These are phyloP conservation scores for Tetrapisispora taiwanensis DNA, from an alignment of 805 yeast genomes.

Conservation along the genomic window DNA sequence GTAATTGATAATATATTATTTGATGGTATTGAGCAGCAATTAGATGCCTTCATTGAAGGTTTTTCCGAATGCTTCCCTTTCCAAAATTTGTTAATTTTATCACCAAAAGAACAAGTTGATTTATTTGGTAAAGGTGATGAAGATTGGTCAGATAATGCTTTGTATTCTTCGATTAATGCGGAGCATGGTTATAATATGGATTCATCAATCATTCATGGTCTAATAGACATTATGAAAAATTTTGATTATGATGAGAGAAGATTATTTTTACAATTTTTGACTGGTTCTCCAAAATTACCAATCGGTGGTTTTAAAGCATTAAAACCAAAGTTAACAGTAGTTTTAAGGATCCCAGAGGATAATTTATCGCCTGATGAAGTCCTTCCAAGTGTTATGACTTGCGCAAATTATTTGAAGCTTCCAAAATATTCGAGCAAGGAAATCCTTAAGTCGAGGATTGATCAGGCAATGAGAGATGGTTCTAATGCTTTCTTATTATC, in stretches of 20 bases:
- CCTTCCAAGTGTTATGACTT: conserved; percentile 95
- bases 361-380: conserved; percentile 62
- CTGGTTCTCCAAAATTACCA: conserved; percentile 90
- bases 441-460: conserved; percentile 47
- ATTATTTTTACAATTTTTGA: conserved; percentile 70
- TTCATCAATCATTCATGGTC: conserved; percentile 48
- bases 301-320: conserved; percentile 85
- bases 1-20: conserved; percentile 53
- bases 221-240: conserved; percentile 51
- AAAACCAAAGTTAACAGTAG: conserved; percentile 79
- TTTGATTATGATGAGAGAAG: conserved; percentile 52
- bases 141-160: conserved; percentile 69
- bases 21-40: conserved; percentile 54
- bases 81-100: conserved; percentile 56
- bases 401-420: conserved; percentile 86
- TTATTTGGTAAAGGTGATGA: conserved; percentile 73
- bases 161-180: conserved; percentile 56
- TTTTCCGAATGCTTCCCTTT: conserved; percentile 78
- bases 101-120: conserved; percentile 61
- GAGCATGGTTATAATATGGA: conserved; percentile 83
- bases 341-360: conserved; percentile 69
- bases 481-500: conserved; percentile 79
- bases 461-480: conserved; percentile 77
- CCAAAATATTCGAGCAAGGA: conserved; percentile 67
- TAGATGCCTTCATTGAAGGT: conserved; percentile 64